A percentile compares a stretch with the other conserved stretches of the same genome.
Evolutionary conservation across 139 green algal species (phyloP).

Genomic region (Micractinium sp.): DNA sequence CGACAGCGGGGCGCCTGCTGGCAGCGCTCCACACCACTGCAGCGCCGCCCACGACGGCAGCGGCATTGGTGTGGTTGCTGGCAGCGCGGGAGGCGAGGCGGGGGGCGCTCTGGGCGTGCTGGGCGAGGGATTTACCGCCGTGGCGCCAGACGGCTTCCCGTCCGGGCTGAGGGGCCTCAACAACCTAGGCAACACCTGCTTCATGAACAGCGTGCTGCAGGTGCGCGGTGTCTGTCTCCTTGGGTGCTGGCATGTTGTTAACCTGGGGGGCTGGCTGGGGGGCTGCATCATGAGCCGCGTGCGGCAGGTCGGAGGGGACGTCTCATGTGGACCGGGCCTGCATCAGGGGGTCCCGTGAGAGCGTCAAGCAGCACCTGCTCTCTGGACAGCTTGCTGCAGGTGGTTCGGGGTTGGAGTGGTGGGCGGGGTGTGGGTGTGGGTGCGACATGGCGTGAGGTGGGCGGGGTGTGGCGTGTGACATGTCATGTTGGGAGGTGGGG

Average conservation of each 20-base stretch:
- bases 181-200: conserved; percentile 98
- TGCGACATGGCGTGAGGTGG: too few relatives aligned
- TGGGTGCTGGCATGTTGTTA: too few relatives aligned
- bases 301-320: too few relatives aligned
- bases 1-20: background rate
- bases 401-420: background rate
- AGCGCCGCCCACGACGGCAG: background rate
- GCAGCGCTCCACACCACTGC: background rate
- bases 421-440: too few relatives aligned
- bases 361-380: background rate
- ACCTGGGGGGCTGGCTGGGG: too few relatives aligned
- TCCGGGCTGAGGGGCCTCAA: conserved; percentile 85
- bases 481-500: too few relatives aligned
- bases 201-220: conserved; percentile 96
- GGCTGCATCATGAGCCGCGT: too few relatives aligned
- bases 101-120: background rate
- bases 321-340: too few relatives aligned
- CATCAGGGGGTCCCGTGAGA: too few relatives aligned
- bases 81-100: background rate
- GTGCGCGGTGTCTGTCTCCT: conserved; percentile 19
- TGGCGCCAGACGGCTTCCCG: conserved; percentile 27
- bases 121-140: background rate
- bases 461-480: too few relatives aligned
- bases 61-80: background rate
- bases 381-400: background rate